Conservation (phyloP, 2,329 filamentous ascomycete genomes). For the Colletotrichum abscissum region DNA sequence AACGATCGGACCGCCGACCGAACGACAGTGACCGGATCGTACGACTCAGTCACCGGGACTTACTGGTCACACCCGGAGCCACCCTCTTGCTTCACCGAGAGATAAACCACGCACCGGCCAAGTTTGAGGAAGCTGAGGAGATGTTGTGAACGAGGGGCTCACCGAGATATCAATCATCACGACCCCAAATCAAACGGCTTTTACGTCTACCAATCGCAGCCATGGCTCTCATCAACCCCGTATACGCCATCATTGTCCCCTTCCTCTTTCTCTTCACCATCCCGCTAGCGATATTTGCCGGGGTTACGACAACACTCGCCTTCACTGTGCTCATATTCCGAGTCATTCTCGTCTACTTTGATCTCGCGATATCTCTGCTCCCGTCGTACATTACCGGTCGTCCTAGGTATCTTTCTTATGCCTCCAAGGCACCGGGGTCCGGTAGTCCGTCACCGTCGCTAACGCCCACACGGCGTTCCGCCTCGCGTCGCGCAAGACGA, state of each 20-base stretch:
- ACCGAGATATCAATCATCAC: slow-evolving; percentile 9
- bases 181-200: neutral
- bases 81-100: neutral
- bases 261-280: slow-evolving; percentile 71
- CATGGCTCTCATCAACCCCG: slow-evolving; percentile 66
- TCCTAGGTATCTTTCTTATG: slow-evolving; percentile 44
- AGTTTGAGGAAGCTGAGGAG: slow-evolving; percentile 2
- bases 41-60: slow-evolving; percentile 31
- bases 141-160: slow-evolving; percentile 13
- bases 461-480: slow-evolving; percentile 31
- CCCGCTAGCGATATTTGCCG: slow-evolving; percentile 72
- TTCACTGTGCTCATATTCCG: slow-evolving; percentile 71
- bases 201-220: slow-evolving; percentile 24
- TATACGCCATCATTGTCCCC: slow-evolving; percentile 69
- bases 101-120: slow-evolving; percentile 17
- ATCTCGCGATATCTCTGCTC: slow-evolving; percentile 68
- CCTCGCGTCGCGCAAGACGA: slow-evolving; percentile 21
- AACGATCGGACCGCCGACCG: slow-evolving; percentile 34
- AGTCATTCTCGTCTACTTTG: slow-evolving; percentile 71
- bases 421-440: slow-evolving; percentile 39
- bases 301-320: slow-evolving; percentile 71
- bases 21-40: slow-evolving; percentile 30
- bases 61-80: slow-evolving; percentile 18
- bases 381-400: slow-evolving; percentile 63
- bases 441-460: slow-evolving; percentile 35